Base-by-base conservation (phyloP, 2,329 filamentous ascomycete genomes). In the Arthroderma uncinatum region DNA sequence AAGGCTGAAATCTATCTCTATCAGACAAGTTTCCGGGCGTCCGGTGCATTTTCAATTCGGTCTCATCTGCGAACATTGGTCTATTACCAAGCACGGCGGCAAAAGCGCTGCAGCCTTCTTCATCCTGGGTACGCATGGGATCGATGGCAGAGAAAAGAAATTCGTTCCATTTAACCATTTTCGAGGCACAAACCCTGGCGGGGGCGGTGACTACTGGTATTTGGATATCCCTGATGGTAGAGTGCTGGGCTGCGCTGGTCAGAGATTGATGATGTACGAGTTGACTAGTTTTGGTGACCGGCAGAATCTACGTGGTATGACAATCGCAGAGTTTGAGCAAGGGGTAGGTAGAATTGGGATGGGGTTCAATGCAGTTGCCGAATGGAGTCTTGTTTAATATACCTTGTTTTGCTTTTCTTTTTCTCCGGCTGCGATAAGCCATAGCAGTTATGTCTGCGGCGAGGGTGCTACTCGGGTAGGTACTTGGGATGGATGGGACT, bases 171-270 rank as follows among this genome's bases (percentile, higher is more conserved):
- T 95, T 56, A 80, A 87, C 53, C 68, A 74, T 57, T 63, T 72
- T 36, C 67, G 64, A 14, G 71, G 71, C 36, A 64, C 68, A 4
- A 67, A 66, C 4, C 64, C 70, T 2, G 68, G 68, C 64, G 86
- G 82, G n/a, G 86, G 92, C 59, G 87, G 86, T 12, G 86, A 80
- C 66, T 83, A 85, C 72, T 94, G 86, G 82, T 95, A 88, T 83
- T 72, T 83, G 1, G 92, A 96, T 70, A 79, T 96, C 2, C 65
- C 69, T 2, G 75, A 79, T 25, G 78, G 82, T 0, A 71, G 75
- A 33, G 79, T 84, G 58, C 73, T 94, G 19, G 89, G 89, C 0
- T 76, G 76, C 0, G 80, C 83, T 0, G 88, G 88, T 0, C 82
- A 90, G 71, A 81, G 78, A 55, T 73, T 92, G 4, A 79, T 78